Evolutionary conservation across 2,329 filamentous ascomycete species (phyloP).

Genomic region (Dothideomycetes sp.): DNA sequence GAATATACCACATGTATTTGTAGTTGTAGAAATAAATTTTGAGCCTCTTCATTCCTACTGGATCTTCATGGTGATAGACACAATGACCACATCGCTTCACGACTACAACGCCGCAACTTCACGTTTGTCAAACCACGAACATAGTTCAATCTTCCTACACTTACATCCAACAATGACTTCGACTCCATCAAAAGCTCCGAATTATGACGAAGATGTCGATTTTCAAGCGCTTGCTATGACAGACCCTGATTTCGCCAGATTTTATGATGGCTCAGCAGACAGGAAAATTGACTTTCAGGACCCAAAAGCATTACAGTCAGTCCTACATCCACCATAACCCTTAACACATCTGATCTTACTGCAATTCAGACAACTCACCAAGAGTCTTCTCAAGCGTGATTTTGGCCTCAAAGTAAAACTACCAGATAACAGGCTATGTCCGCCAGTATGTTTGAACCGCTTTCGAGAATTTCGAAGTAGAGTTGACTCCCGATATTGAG

Average conservation of each 20-base stretch:
- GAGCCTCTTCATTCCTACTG: no score
- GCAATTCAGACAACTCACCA: constrained; percentile 14
- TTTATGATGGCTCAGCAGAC: constrained; percentile 33
- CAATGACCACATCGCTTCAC: no score
- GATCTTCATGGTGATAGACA: no score
- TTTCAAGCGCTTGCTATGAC: constrained; percentile 52
- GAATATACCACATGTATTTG: no score
- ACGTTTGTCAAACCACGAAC: no score
- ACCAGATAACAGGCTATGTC: constrained; percentile 8
- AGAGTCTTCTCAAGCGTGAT: constrained; percentile 11
- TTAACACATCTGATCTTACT: not conserved
- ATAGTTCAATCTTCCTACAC: no score
- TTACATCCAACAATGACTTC: no score
- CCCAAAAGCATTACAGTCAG: constrained; percentile 63
- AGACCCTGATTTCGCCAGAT: constrained; percentile 51
- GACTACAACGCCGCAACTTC: no score
- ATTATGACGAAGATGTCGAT: constrained; percentile 51
- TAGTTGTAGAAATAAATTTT: no score
- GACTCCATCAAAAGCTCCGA: constrained; percentile 15
- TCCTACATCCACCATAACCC: not conserved
- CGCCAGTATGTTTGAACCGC: not conserved
- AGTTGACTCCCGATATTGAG: no score
- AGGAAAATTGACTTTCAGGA: constrained; percentile 71
- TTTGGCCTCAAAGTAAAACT: constrained; percentile 8
- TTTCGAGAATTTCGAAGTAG: not conserved